A percentile compares a stretch with the other conserved stretches of the same genome.
These are phyloP conservation scores for Neospermospora avenae DNA, from an alignment of 2,329 filamentous ascomycete species.

Conservation along the genomic window DNA sequence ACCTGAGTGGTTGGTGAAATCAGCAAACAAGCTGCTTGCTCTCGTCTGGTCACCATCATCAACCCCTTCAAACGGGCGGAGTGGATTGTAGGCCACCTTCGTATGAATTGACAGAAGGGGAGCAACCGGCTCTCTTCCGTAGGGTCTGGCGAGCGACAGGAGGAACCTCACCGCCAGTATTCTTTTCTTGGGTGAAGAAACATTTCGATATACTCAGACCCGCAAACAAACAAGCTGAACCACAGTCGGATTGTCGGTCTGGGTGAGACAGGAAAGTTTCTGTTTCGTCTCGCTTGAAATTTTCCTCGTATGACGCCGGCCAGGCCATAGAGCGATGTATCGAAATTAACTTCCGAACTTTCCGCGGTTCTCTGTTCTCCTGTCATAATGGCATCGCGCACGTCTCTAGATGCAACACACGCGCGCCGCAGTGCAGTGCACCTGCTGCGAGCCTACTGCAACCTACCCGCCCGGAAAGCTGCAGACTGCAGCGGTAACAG, in stretches of 20 bases:
- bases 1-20: conserved; percentile 23
- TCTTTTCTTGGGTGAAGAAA: background rate
- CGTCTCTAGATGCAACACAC: background rate
- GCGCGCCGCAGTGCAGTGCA: background rate
- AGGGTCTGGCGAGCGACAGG: conserved; percentile 9
- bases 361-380: background rate
- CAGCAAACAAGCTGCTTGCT: background rate
- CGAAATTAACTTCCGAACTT: background rate
- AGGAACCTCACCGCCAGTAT: conserved; percentile 2
- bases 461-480: background rate
- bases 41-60: background rate
- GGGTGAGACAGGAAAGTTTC: conserved; percentile 6
- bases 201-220: background rate
- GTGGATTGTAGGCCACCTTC: background rate
- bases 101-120: background rate
- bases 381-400: background rate
- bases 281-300: background rate
- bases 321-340: background rate
- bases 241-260: conserved; percentile 2
- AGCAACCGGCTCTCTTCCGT: conserved; percentile 1
- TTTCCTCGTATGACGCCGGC: background rate
- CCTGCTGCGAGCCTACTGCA: background rate
- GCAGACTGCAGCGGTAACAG: conserved; percentile 1
- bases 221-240: background rate
- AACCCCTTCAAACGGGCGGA: conserved; percentile 8